phyloP scores from a whole-genome alignment of 2,329 filamentous ascomycete genomes.

The Colletotrichum orbiculare region DNA sequence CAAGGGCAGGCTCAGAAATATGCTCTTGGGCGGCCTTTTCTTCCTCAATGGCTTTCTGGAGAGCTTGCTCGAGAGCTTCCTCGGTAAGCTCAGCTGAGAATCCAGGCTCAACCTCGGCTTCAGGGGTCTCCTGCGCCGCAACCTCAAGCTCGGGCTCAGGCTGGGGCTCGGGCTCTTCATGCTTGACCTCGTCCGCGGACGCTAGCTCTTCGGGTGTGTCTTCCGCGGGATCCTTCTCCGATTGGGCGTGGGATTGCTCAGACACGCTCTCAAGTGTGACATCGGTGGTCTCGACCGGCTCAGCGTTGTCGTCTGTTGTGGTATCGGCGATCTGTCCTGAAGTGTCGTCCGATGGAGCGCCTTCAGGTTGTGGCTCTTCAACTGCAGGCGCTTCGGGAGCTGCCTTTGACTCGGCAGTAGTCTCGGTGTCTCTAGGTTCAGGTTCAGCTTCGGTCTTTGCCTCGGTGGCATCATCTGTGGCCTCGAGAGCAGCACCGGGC shows the following conservation, averaged over 20 bases:
- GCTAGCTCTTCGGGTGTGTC: slow-evolving; percentile 5
- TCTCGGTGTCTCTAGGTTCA: background rate
- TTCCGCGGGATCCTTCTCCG: slow-evolving; percentile 3
- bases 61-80: background rate
- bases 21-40: background rate
- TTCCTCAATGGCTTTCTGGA: background rate
- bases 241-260: background rate
- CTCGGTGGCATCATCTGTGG: background rate
- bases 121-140: background rate
- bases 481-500: background rate
- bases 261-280: background rate
- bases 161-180: slow-evolving; percentile 1
- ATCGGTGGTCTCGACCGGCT: background rate
- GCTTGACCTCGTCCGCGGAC: background rate
- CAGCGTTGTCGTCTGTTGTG: background rate
- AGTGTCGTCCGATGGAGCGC: background rate
- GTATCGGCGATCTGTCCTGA: background rate
- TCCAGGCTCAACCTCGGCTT: background rate
- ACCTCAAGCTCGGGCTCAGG: slow-evolving; percentile 3
- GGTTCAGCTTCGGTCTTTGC: background rate
- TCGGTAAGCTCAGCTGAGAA: background rate
- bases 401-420: background rate
- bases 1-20: too few species aligned
- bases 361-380: background rate
- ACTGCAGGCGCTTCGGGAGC: background rate